Evolutionary conservation across 2,329 filamentous ascomycete genomes (phyloP).

Genomic region (Paraconiothyrium brasiliense): DNA sequence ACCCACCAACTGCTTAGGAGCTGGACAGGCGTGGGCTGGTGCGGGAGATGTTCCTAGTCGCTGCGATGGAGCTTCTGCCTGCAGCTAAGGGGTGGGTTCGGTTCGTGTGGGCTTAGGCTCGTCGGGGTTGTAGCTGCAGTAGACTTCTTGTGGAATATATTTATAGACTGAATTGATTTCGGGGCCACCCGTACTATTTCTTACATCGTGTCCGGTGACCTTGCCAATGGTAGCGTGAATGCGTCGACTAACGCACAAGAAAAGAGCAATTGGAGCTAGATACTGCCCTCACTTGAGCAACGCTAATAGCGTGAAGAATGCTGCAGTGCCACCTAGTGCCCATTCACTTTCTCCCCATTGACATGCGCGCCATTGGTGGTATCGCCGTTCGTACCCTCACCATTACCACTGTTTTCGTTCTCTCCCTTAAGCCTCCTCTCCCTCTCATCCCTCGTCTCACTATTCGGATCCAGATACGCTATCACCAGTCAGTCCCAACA

Average conservation of each 20-base stretch:
- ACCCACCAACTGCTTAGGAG: slow-evolving; percentile 19
- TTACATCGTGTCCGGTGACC: no score
- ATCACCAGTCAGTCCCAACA: background rate
- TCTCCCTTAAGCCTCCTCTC: background rate
- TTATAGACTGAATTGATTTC: background rate
- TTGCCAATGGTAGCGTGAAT: background rate
- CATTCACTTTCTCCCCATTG: background rate
- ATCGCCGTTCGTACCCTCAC: background rate
- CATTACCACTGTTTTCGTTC: background rate
- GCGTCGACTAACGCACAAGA: background rate
- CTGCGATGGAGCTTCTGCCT: slow-evolving; percentile 15
- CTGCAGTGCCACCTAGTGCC: background rate
- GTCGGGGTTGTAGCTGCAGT: background rate
- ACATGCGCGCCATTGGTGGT: background rate
- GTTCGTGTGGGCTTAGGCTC: background rate
- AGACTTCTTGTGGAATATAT: background rate
- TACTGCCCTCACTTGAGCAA: no score
- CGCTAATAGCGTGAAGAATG: no score
- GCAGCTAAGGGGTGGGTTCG: background rate
- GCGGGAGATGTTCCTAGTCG: slow-evolving; percentile 9
- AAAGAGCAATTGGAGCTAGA: background rate
- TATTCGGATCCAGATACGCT: slow-evolving; percentile 13
- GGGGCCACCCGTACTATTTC: no score
- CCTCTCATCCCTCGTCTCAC: slow-evolving; percentile 5
- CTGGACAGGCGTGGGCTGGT: slow-evolving; percentile 15